Evolutionary conservation across 139 green algal genomes (phyloP), one percentile per base, ranked within the genome.

Genomic region (Chlamydomonas sp.): DNA sequence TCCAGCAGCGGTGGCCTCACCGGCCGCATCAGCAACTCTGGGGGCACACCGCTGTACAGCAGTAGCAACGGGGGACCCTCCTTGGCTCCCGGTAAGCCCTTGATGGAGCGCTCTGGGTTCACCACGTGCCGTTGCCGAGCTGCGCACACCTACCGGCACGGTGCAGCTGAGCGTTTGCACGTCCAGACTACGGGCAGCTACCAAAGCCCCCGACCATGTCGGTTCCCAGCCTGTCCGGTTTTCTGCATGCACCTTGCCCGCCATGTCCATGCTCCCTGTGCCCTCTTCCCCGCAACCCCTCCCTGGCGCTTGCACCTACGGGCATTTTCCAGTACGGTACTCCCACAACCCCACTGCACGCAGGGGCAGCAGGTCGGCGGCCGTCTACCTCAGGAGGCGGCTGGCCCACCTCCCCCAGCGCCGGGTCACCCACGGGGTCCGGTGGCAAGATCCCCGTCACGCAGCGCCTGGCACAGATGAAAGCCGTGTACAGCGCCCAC

Each of bases 401-500:
- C 61, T 10, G 66, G 10, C 12, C 12, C 12, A 14, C 66, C 10
- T 14, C 66, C 9, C 12, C 10, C 66, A 18, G 66, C 12, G 66
- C 66, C 12, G 71, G 20, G 7, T 5, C 18, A 1, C 12, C 62
- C 78, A 83, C n/a, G 49, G 31, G 8, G 9, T n/a, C 73, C 8
- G 74, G 63, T 7, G 57, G 15, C 63, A 83, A 83, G 84, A 31
- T 16, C 75, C 84, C 84, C 1, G 15, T 88, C 10, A 78, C 84
- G 2, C 75, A 88, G 74, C 84, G 84, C 3, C 75, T 88, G 49
- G 84, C 84, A 64, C 84, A 88, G 84, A 71, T 81, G 1, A 83
- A 88, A 64, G 63, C 84, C 15, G 84, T 88, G 15, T 88, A 83
- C 76, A 31, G 49, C 2, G 84, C 75, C 2, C 63, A 75, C 75